Percentiles rank a stretch among this genome's conserved stretches.
phyloP scores from a whole-genome alignment of 208 protist genomes.

The Wallacemonas sp. region DNA sequence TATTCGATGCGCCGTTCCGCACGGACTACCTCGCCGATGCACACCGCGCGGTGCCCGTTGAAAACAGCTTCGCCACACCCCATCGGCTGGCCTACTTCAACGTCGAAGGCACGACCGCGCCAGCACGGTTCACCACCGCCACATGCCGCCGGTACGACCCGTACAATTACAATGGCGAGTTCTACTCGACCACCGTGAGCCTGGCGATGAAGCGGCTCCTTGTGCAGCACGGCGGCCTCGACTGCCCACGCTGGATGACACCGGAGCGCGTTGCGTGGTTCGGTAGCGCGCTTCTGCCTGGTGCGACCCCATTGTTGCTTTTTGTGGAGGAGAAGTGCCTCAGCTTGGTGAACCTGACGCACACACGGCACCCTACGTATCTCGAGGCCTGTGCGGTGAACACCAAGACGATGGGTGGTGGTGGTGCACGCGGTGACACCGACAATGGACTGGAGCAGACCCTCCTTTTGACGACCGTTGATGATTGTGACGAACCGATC shows the following conservation, averaged over 20 bases:
- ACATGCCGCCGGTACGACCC: constrained; percentile 69
- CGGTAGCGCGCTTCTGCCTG: constrained; percentile 7
- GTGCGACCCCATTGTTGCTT: constrained; percentile 26
- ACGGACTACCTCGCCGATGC: constrained; percentile 25
- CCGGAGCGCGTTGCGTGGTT: constrained; percentile 15
- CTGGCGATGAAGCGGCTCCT: constrained; percentile 62
- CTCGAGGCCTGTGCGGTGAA: constrained; percentile 14
- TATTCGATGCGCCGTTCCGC: constrained; percentile 50
- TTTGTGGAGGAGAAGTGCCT: constrained; percentile 16
- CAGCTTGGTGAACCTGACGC: constrained; percentile 45
- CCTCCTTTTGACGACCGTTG: neutral
- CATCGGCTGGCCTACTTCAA: constrained; percentile 47
- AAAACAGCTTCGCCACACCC: constrained; percentile 5
- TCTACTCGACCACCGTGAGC: constrained; percentile 45
- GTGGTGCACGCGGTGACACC: neutral
- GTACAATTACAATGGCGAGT: constrained; percentile 44
- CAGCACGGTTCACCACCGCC: constrained; percentile 29
- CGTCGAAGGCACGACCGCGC: constrained; percentile 36
- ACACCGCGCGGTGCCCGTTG: constrained; percentile 20
- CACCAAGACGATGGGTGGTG: neutral
- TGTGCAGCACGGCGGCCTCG: constrained; percentile 49
- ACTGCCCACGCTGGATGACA: constrained; percentile 59
- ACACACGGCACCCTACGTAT: constrained; percentile 17
- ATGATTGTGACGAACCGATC: neutral
- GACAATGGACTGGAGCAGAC: constrained; percentile 1